phyloP scores from a whole-genome alignment of 345 rosid species.

The Eucalyptus cloeziana region DNA sequence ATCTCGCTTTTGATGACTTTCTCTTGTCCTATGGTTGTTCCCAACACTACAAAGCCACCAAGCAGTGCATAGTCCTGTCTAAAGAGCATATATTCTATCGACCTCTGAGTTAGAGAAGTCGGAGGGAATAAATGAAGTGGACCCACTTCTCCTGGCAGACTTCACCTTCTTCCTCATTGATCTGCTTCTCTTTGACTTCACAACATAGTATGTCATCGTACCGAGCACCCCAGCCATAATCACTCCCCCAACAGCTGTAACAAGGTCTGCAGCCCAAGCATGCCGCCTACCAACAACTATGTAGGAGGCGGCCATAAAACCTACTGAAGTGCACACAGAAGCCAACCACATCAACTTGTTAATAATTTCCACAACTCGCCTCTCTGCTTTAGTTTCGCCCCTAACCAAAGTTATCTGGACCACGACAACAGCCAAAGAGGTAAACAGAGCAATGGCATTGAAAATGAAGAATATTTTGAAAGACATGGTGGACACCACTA shows the following conservation, averaged over 20 bases:
- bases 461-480: slow-evolving; percentile 70
- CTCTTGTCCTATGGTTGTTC: not conserved
- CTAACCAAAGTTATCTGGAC: slow-evolving; percentile 88
- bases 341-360: slow-evolving; percentile 98
- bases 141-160: slow-evolving; percentile 1
- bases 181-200: slow-evolving; percentile 2
- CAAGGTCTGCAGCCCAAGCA: slow-evolving; percentile 4
- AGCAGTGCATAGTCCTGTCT: not conserved
- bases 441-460: slow-evolving; percentile 73
- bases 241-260: slow-evolving; percentile 3
- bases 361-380: slow-evolving; percentile 75
- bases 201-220: slow-evolving; percentile 5
- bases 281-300: slow-evolving; percentile 72
- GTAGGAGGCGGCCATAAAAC: slow-evolving; percentile 68
- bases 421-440: slow-evolving; percentile 81
- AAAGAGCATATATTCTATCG: slow-evolving; percentile 3
- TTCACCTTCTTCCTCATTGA: slow-evolving; percentile 1
- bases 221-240: slow-evolving; percentile 11
- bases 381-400: slow-evolving; percentile 70
- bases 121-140: slow-evolving; percentile 2
- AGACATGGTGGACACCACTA: slow-evolving; percentile 22
- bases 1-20: not conserved
- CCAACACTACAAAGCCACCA: not conserved
- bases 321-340: slow-evolving; percentile 73
- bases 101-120: slow-evolving; percentile 7